phyloP scores from a whole-genome alignment of 352 stramenopile species.

The Aphanomyces stellatus region DNA sequence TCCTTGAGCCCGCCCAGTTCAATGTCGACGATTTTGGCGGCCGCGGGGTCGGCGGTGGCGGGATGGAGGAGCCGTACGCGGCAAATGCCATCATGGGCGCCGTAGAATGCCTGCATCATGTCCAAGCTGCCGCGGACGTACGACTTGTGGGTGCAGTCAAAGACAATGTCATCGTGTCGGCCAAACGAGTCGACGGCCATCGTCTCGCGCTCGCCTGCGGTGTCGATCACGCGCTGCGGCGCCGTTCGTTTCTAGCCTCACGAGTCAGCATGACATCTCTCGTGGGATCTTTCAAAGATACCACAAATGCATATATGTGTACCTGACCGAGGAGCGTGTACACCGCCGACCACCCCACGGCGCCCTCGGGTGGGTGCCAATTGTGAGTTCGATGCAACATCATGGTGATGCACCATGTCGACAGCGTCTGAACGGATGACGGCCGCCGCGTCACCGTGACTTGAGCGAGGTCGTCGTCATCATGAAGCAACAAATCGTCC shows the following conservation, averaged over 20 bases:
- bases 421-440: neutral
- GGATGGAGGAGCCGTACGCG: neutral
- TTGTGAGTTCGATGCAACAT: constrained; percentile 14
- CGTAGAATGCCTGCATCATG: neutral
- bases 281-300: too few species aligned
- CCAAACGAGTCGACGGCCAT: too few species aligned
- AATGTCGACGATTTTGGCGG: neutral
- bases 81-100: neutral
- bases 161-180: constrained; percentile 1
- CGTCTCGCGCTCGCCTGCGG: too few species aligned
- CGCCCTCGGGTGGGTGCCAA: neutral
- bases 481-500: too few species aligned
- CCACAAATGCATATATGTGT: too few species aligned
- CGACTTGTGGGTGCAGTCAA: constrained; percentile 5
- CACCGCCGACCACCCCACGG: neutral
- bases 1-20: neutral
- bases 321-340: too few species aligned
- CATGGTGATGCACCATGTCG: constrained; percentile 14
- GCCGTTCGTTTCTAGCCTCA: too few species aligned
- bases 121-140: neutral
- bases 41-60: neutral
- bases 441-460: too few species aligned
- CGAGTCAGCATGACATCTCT: too few species aligned
- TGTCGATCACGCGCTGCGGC: too few species aligned
- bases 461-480: neutral